Evolutionary conservation across 176 grass and related monocot species (phyloP).

Genomic region (Cenchrus purpureus): DNA sequence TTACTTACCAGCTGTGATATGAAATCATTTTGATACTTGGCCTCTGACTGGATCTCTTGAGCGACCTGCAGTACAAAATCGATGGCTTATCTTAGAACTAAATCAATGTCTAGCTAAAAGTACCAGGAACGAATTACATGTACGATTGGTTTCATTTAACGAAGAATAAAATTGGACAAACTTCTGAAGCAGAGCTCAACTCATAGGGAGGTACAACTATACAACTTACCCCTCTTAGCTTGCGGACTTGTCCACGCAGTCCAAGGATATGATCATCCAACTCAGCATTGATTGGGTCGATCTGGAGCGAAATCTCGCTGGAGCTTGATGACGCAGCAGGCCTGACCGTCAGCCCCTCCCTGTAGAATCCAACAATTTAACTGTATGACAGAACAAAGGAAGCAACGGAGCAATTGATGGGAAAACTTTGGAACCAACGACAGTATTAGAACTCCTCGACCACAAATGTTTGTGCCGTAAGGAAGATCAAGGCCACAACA

Average conservation of each 20-base stretch:
- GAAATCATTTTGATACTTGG: slow-evolving; percentile 85
- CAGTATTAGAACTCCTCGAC: no score
- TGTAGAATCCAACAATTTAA: slow-evolving; percentile 27
- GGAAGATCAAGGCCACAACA: not conserved
- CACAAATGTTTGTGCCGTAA: no score
- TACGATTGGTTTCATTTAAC: not conserved
- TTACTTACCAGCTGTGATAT: slow-evolving; percentile 74
- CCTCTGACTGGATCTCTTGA: slow-evolving; percentile 78
- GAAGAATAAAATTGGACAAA: not conserved
- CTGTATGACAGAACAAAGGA: no score
- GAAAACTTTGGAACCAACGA: no score
- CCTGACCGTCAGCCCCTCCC: slow-evolving; percentile 64
- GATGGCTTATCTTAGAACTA: not conserved
- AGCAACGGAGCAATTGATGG: no score
- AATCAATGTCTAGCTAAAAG: not conserved
- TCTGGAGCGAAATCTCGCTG: slow-evolving; percentile 73
- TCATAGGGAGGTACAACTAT: not conserved
- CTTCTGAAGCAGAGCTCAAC: not conserved
- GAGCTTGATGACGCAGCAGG: slow-evolving; percentile 52
- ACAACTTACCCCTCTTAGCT: slow-evolving; percentile 68
- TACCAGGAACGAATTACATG: not conserved
- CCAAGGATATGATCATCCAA: slow-evolving; percentile 73
- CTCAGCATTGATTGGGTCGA: slow-evolving; percentile 71
- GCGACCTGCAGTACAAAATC: slow-evolving; percentile 65
- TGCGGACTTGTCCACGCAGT: slow-evolving; percentile 56